Evolutionary conservation across 495 filamentous ascomycete species (phyloP).

Genomic region (Penicillium fimorum): DNA sequence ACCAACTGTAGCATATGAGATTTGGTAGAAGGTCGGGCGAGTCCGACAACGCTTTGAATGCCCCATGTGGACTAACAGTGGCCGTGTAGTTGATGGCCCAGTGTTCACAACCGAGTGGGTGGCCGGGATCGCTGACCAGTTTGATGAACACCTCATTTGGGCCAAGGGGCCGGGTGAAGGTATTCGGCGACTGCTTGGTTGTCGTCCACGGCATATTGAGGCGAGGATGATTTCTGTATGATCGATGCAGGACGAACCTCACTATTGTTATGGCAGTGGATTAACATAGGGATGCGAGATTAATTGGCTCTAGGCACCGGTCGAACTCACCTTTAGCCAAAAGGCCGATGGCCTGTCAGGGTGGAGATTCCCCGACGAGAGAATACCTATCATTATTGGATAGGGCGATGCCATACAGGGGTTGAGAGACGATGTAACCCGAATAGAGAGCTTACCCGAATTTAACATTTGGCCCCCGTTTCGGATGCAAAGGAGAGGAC

Average conservation of each 20-base stretch:
- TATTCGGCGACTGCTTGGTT: slow-evolving; percentile 3
- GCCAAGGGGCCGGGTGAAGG: slow-evolving; percentile 16
- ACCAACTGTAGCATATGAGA: slow-evolving; percentile 28
- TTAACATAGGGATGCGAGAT: neutral
- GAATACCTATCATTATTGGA: no score
- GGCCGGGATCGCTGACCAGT: slow-evolving; percentile 21
- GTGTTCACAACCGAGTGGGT: slow-evolving; percentile 25
- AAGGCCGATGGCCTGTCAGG: no score
- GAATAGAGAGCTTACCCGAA: no score
- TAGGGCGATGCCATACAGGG: no score
- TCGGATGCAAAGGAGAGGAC: no score
- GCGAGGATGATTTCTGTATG: neutral
- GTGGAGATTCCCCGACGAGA: no score
- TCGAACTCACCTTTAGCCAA: no score
- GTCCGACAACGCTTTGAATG: slow-evolving; percentile 9
- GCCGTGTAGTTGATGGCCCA: slow-evolving; percentile 25
- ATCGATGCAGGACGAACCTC: slow-evolving; percentile 4
- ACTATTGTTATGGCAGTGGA: slow-evolving; percentile 4
- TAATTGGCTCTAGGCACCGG: no score
- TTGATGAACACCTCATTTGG: slow-evolving; percentile 28
- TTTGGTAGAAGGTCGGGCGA: slow-evolving; percentile 8
- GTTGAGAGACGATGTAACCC: no score
- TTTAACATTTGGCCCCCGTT: no score
- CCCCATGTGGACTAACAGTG: slow-evolving; percentile 19
- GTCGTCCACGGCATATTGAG: slow-evolving; percentile 5